Evolutionary conservation across 108 stramenopile genomes (phyloP).

Genomic region (Parietichytrium sp.): DNA sequence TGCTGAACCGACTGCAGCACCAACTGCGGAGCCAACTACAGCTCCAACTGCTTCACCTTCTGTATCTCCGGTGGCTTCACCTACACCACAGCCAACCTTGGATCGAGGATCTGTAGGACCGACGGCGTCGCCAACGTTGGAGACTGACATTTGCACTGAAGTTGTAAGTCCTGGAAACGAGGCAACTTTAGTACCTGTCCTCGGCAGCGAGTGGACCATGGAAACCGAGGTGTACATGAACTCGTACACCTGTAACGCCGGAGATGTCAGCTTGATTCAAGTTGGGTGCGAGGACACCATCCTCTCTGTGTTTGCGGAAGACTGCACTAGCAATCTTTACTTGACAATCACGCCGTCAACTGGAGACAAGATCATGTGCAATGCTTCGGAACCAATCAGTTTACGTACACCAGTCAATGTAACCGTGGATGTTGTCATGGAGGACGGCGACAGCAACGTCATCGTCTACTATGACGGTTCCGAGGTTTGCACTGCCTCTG

Average conservation of each 20-base stretch:
- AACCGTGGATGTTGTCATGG: background rate
- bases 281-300: too few relatives aligned
- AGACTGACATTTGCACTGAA: too few relatives aligned
- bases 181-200: too few relatives aligned
- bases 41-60: background rate
- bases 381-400: background rate
- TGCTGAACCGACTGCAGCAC: background rate
- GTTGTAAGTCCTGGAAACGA: too few relatives aligned
- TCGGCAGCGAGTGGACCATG: slow-evolving; percentile 19
- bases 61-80: too few relatives aligned
- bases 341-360: background rate
- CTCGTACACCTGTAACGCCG: background rate
- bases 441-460: background rate
- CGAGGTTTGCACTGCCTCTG: background rate
- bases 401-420: background rate
- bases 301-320: background rate
- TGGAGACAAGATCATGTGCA: background rate
- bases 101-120: too few relatives aligned
- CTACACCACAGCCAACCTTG: too few relatives aligned
- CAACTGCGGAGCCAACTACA: background rate
- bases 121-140: too few relatives aligned
- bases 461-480: background rate
- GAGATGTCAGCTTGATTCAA: too few relatives aligned
- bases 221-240: background rate
- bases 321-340: background rate